Percentiles rank a stretch among this genome's conserved stretches.
Conservation (phyloP, 2,329 filamentous ascomycete genomes). For the Aspergillus niger region DNA sequence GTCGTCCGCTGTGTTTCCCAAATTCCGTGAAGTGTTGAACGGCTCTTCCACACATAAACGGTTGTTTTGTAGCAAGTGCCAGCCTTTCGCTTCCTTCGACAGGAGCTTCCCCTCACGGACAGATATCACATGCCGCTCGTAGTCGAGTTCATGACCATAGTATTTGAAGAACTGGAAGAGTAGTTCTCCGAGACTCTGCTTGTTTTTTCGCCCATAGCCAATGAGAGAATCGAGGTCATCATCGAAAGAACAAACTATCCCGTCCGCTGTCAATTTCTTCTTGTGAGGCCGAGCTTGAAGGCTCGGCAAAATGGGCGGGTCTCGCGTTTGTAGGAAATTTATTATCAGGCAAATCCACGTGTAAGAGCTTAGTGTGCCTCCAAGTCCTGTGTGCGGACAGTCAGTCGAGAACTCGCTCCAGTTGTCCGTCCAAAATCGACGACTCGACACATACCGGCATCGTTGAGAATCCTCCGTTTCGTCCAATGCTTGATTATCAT, state of each 20-base stretch:
- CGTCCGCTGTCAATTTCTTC: slow-evolving; percentile 63
- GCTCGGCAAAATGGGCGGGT: slow-evolving; percentile 80
- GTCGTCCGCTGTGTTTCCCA: slow-evolving; percentile 95
- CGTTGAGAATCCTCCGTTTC: slow-evolving; percentile 86
- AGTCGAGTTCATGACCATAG: slow-evolving; percentile 92
- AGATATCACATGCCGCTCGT: slow-evolving; percentile 79
- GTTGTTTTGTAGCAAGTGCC: slow-evolving; percentile 78
- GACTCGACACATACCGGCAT: slow-evolving; percentile 71
- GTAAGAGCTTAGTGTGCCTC: slow-evolving; percentile 94
- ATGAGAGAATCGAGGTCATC: slow-evolving; percentile 76
- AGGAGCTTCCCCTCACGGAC: slow-evolving; percentile 78
- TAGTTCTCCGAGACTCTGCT: slow-evolving; percentile 79
- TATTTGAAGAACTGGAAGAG: slow-evolving; percentile 94
- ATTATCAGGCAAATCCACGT: slow-evolving; percentile 99
- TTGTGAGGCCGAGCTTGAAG: slow-evolving; percentile 74
- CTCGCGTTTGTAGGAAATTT: slow-evolving; percentile 87
- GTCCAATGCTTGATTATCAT: slow-evolving; percentile 99
- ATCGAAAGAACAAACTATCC: slow-evolving; percentile 74
- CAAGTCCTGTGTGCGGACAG: slow-evolving; percentile 64
- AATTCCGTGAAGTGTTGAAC: slow-evolving; percentile 84
- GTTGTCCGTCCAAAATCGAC: neutral
- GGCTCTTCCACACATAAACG: slow-evolving; percentile 94
- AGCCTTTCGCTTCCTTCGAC: slow-evolving; percentile 82
- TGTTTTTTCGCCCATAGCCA: slow-evolving; percentile 76
- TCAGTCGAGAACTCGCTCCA: slow-evolving; percentile 19